Evolutionary conservation across 768 basidiomycete species (phyloP), one percentile per base, ranked within the genome.

Genomic region (Amanita jacksonii): DNA sequence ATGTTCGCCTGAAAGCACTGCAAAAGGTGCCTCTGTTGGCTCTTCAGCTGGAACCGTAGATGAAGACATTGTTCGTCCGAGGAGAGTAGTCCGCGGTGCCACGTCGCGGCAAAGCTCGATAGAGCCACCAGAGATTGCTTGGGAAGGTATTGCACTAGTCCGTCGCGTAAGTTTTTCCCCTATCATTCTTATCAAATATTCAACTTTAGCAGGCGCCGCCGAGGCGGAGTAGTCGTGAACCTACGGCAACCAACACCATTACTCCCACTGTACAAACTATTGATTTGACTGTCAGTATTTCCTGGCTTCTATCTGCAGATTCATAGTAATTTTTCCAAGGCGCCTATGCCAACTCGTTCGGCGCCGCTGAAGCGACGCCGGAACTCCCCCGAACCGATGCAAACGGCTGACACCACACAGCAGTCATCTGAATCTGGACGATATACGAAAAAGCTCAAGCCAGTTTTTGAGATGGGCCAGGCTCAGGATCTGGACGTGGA

Each of bases 401-500:
- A 45, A 22, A 18, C 35, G 8, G 19, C 43, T 1, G 36, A 30
- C 7, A 32, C 59, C 2, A 47, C 42, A 13, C 54, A 56, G 20
- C 49, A 50, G 13, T 40, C 54, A 4, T 46, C 54, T 3, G 51
- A 44, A 1, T 45, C 60, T 7, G 55, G 54, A 46, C 78, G 79
- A 49, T 83, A 79, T 2, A 57, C 74, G 20, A 85, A 85, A 55
- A 82, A 76, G 57, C 83, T 79, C 64, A 80, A 76, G 51, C 74
- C 77, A 0, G 64, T 85, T 8, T 85, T 83, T 13, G 73, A 76
- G 7, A 79, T 67, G 33, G 67, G 79, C 53, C 79, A 77, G 22
- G 68, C 68, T 19, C 46, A 48, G 36, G 45, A 33, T 28, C 44
- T 41, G 42, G 48, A 49, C 27, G 15, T 49, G 57, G 62, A 49